A percentile compares a stretch with the other conserved stretches of the same genome.
Evolutionary conservation across 169 alveolate species (phyloP).

Genomic region (Cryptosporidium parvum): DNA sequence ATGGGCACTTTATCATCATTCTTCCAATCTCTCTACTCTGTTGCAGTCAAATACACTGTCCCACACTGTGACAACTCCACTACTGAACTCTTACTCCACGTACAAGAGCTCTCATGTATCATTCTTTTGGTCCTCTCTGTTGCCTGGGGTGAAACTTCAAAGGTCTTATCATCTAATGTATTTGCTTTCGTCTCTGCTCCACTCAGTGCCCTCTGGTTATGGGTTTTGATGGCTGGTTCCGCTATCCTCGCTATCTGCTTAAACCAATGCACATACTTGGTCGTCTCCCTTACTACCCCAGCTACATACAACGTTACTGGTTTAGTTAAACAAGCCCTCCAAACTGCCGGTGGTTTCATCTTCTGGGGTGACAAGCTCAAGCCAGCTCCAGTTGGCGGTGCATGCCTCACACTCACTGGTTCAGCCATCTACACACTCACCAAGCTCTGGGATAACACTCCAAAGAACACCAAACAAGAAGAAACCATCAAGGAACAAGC

Average conservation of each 20-base stretch:
- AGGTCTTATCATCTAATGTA: conserved; percentile 29
- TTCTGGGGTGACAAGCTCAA: conserved; percentile 56
- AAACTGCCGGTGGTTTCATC: conserved; percentile 75
- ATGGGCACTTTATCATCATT: conserved; percentile 67
- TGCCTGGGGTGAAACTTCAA: conserved; percentile 57
- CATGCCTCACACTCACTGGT: conserved; percentile 73
- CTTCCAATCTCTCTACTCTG: conserved; percentile 73
- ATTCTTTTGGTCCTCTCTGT: conserved; percentile 38
- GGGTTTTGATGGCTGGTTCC: conserved; percentile 65
- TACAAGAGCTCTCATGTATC: conserved; percentile 72
- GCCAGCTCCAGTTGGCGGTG: conserved; percentile 76
- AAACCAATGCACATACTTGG: conserved; percentile 72
- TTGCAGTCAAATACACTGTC: conserved; percentile 73
- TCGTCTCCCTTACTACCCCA: conserved; percentile 70
- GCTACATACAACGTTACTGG: conserved; percentile 76
- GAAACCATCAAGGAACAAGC: conserved; percentile 72
- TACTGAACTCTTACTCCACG: conserved; percentile 63
- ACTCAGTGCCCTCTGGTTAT: conserved; percentile 19
- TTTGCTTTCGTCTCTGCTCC: conserved; percentile 71
- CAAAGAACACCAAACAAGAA: conserved; percentile 62
- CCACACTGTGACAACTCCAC: conserved; percentile 76
- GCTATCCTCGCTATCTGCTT: conserved; percentile 65
- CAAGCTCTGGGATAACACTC: conserved; percentile 69
- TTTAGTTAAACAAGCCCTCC: conserved; percentile 67
- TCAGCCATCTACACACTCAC: conserved; percentile 66